Percentiles rank a stretch among this genome's conserved stretches.
These are phyloP conservation scores for Metschnikowia arizonensis DNA, from an alignment of 805 yeast species.

Conservation along the genomic window DNA sequence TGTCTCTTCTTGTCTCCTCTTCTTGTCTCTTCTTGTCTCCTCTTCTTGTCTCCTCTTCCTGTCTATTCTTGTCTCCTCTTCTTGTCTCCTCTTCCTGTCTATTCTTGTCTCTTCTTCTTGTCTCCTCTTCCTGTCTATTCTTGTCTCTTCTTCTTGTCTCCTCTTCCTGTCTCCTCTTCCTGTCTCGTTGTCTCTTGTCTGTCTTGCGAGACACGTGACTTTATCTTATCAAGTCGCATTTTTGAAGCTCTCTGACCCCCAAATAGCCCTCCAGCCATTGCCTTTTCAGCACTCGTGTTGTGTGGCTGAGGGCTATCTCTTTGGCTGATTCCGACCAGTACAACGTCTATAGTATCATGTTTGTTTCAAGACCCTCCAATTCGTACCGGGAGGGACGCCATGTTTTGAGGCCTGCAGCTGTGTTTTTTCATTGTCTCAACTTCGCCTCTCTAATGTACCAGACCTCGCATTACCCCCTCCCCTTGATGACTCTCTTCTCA, in stretches of 20 bases:
- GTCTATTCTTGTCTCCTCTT: no score
- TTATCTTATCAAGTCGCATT: constrained; percentile 17
- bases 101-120: no score
- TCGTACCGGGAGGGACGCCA: not conserved
- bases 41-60: no score
- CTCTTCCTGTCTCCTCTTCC: no score
- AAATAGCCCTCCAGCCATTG: not conserved
- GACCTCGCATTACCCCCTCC: constrained; percentile 6
- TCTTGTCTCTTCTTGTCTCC: no score
- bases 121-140: no score
- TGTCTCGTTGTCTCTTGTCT: no score
- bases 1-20: no score
- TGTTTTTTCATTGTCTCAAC: constrained; percentile 3
- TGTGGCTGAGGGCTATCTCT: no score
- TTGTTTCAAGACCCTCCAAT: not conserved
- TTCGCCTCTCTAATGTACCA: constrained; percentile 5
- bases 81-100: no score
- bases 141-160: no score
- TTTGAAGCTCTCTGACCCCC: not conserved
- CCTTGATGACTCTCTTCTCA: constrained; percentile 1
- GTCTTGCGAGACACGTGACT: constrained; percentile 22
- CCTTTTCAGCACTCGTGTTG: not conserved
- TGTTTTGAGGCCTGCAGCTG: not conserved
- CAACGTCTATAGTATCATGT: not conserved
- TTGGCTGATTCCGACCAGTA: no score